Evolutionary conservation across 257 asterid genomes (phyloP).

Genomic region (Jasminum sambac): DNA sequence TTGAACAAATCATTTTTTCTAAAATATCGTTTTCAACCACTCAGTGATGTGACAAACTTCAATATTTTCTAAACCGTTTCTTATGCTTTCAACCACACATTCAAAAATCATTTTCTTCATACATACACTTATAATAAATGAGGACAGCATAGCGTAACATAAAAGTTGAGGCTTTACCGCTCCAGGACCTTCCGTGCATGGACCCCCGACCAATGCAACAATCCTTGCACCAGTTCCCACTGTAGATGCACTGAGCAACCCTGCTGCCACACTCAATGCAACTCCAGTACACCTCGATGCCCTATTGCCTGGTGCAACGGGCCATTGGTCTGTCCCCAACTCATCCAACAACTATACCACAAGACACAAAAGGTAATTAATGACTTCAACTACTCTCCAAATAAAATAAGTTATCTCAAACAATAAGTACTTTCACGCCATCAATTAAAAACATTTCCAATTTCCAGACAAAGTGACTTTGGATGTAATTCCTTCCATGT

Average conservation of each 20-base stretch:
- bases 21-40: too few relatives aligned
- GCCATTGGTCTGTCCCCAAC: constrained; percentile 85
- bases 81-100: too few relatives aligned
- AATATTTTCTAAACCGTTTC: too few relatives aligned
- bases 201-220: constrained; percentile 91
- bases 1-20: too few relatives aligned
- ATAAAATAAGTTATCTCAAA: constrained; percentile 7
- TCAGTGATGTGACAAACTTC: too few relatives aligned
- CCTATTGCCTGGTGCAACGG: constrained; percentile 78
- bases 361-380: constrained; percentile 17
- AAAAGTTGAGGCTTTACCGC: constrained; percentile 58
- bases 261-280: constrained; percentile 90
- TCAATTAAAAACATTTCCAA: constrained; percentile 9
- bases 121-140: not conserved
- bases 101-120: too few relatives aligned
- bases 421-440: not conserved
- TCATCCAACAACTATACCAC: constrained; percentile 81
- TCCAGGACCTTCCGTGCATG: constrained; percentile 99
- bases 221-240: constrained; percentile 89
- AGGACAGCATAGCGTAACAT: constrained; percentile 2
- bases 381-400: not conserved
- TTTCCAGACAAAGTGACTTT: not conserved
- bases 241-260: constrained; percentile 80
- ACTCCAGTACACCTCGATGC: constrained; percentile 88
- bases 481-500: constrained; percentile 8